Percentiles rank a stretch among this genome's conserved stretches.
These are phyloP conservation scores for Otatea glauca DNA, from an alignment of 176 grass and related monocot genomes.

Conservation along the genomic window DNA sequence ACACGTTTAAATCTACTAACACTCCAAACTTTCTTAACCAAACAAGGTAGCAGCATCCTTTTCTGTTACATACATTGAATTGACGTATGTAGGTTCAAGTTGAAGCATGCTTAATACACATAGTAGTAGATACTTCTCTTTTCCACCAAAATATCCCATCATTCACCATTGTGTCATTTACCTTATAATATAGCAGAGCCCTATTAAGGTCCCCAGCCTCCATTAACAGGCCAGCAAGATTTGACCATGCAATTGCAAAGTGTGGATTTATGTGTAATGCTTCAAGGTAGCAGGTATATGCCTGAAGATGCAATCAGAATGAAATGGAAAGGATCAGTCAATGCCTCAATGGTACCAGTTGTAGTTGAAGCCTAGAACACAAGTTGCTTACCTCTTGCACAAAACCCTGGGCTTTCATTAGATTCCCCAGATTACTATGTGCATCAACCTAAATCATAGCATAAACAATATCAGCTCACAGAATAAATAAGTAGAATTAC, in stretches of 20 bases:
- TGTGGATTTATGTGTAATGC: constrained; percentile 83
- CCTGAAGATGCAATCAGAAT: constrained; percentile 40
- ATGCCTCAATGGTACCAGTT: no score
- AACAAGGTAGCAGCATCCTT: no score
- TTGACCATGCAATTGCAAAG: constrained; percentile 99
- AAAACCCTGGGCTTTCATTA: constrained; percentile 96
- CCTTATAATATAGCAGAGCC: constrained; percentile 91
- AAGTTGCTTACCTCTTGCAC: constrained; percentile 72
- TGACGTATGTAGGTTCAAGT: not conserved
- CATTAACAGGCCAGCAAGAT: constrained; percentile 98
- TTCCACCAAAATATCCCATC: not conserved
- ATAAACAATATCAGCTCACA: constrained; percentile 35
- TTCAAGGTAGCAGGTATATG: constrained; percentile 84
- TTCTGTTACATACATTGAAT: no score
- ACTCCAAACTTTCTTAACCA: no score
- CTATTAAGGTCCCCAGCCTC: constrained; percentile 79
- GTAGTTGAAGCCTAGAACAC: no score
- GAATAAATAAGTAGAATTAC: constrained; percentile 14
- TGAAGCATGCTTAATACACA: no score
- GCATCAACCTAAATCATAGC: constrained; percentile 84
- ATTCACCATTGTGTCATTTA: constrained; percentile 10
- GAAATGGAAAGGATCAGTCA: no score
- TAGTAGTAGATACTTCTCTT: no score
- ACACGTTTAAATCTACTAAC: no score
- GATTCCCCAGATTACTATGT: constrained; percentile 94